Evolutionary conservation across 805 yeast species (phyloP), one percentile per base, ranked within the genome.

Genomic region (Schwanniomyces sp.): DNA sequence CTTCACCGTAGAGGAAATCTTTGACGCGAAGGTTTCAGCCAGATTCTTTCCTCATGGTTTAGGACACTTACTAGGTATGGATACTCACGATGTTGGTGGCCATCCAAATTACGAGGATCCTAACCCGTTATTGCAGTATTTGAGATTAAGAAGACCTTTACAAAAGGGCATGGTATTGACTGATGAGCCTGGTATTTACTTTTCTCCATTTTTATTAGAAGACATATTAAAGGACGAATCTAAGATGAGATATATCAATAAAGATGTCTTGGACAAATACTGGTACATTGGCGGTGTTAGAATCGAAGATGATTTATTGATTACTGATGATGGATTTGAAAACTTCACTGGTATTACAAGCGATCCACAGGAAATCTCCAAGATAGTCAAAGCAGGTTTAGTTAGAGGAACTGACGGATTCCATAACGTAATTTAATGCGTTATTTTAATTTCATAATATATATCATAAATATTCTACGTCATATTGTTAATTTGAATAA

Each of bases 81-180:
- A 92, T 62, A 91, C 96, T 3, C 99, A 94, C 66, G 99, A 92
- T 67, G 95, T 90, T 41, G 98, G 89, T 37, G 98, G 99, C 1
- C 62, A 76, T 52, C 83, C 98, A 12, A 84, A 92, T 65, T 91
- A 91, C 63, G 80, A 84, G 3, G 99, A 92, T 63, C 79, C 87
- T 7, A 84, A 94, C 63, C 87, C 88, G 25, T 75, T 86, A 67
- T 78, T 90, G 57, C 72, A 79, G 48, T 90, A 88, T 62, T 78
- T 92, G 61, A 84, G 99, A 63, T 69, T 94, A 46, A 80, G 98
- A 57, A 82, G 98, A 58, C 64, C 69, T 0, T 76, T 92, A 46
- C 70, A 81, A 63, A 72, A 74, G 36, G 87, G 88, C 12, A 91
- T 92, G 96, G 91, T 87, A 18, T 78, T 94, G 1, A 92, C 98